Evolutionary conservation across 257 asterid genomes (phyloP).

Genomic region (Coffea canephora): DNA sequence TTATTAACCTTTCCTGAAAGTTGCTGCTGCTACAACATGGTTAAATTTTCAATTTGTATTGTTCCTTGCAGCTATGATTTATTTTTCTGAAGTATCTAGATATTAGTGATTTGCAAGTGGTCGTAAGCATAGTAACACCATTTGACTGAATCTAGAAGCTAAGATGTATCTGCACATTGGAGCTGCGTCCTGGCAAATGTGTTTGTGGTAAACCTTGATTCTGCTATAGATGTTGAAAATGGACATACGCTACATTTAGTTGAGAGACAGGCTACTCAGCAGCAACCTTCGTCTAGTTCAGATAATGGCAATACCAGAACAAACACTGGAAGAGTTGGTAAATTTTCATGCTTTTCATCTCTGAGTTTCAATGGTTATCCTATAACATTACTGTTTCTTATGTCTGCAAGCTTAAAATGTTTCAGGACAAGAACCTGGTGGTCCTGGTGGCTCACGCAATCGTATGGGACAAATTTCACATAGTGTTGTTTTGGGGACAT

Average conservation of each 20-base stretch:
- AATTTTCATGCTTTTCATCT: constrained; percentile 9
- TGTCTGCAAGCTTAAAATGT: constrained; percentile 12
- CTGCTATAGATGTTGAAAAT: constrained; percentile 64
- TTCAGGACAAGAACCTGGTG: constrained; percentile 65
- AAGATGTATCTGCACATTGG: background rate
- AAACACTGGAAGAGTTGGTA: constrained; percentile 52
- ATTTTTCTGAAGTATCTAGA: background rate
- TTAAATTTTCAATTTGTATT: background rate
- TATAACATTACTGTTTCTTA: background rate
- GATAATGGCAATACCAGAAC: constrained; percentile 48
- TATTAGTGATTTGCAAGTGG: background rate
- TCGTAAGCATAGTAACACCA: no score
- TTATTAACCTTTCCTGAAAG: background rate
- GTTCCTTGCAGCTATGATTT: background rate
- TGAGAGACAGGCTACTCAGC: constrained; percentile 59
- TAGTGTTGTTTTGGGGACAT: constrained; percentile 74
- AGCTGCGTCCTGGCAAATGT: background rate
- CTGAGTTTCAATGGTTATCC: constrained; percentile 6
- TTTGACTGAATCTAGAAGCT: background rate
- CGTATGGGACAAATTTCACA: constrained; percentile 84
- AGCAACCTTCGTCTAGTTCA: constrained; percentile 52
- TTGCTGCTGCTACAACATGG: background rate
- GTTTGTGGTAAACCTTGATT: constrained; percentile 43
- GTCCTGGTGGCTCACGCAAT: constrained; percentile 42
- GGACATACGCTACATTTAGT: constrained; percentile 94